These are phyloP conservation scores for Wickerhamomyces sydowiorum DNA, from an alignment of 805 yeast genomes.

Conservation along the genomic window DNA sequence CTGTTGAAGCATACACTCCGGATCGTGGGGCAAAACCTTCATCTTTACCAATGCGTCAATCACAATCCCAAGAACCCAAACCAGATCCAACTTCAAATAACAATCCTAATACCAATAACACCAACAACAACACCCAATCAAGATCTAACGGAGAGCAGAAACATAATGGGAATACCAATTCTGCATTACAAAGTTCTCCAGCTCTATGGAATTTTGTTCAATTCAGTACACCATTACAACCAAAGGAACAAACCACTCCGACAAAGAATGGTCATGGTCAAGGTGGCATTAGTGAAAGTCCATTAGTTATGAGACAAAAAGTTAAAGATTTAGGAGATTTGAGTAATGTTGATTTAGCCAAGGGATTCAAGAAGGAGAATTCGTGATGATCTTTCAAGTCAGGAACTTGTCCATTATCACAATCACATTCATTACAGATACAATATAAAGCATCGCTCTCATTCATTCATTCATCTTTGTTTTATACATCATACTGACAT, in stretches of 20 bases:
- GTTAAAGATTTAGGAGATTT: constrained; percentile 30
- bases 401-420: neutral
- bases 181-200: constrained; percentile 50
- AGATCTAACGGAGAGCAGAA: neutral
- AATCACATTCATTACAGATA: too few relatives aligned
- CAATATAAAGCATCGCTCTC: neutral
- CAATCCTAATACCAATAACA: neutral
- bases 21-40: constrained; percentile 39
- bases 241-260: constrained; percentile 11
- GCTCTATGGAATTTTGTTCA: constrained; percentile 93
- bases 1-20: constrained; percentile 62
- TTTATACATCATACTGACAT: too few relatives aligned
- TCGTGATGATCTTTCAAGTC: neutral
- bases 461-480: neutral
- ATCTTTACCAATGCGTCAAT: too few relatives aligned
- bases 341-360: constrained; percentile 41
- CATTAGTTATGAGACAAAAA: constrained; percentile 13
- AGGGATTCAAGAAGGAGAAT: constrained; percentile 33
- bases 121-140: too few relatives aligned
- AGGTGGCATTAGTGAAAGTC: constrained; percentile 1
- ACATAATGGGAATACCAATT: constrained; percentile 9
- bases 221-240: constrained; percentile 41
- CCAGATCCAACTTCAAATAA: neutral
- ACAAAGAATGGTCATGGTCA: constrained; percentile 16
- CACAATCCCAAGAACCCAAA: neutral